phyloP scores from a whole-genome alignment of 352 stramenopile species.

The Globisporangium solare region DNA sequence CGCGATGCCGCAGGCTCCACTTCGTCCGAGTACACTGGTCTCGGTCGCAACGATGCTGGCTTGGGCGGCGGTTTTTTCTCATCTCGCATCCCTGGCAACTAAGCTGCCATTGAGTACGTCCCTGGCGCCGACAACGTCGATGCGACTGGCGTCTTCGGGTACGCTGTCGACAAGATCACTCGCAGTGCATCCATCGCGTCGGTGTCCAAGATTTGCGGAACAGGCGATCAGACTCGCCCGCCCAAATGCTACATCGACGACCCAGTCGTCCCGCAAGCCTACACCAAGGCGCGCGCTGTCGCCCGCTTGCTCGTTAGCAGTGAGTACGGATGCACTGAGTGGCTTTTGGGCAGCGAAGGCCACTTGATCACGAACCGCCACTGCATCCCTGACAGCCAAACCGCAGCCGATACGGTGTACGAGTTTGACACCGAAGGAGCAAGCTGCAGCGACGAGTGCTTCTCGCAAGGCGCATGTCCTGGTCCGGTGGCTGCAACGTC shows the following conservation, averaged over 20 bases:
- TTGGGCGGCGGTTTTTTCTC: slow-evolving; percentile 30
- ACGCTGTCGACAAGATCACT: slow-evolving; percentile 27
- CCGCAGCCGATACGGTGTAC: slow-evolving; percentile 20
- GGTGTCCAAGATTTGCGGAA: slow-evolving; percentile 23
- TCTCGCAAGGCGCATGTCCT: slow-evolving; percentile 13
- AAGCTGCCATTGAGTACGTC: slow-evolving; percentile 24
- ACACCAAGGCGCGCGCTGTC: slow-evolving; percentile 24
- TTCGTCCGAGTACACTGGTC: slow-evolving; percentile 20
- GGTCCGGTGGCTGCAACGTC: slow-evolving; percentile 22
- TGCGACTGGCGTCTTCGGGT: slow-evolving; percentile 18
- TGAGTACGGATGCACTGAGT: slow-evolving; percentile 28
- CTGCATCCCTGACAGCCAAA: slow-evolving; percentile 24
- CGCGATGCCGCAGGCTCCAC: slow-evolving; percentile 13
- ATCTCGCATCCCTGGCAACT: slow-evolving; percentile 15
- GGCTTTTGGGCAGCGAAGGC: slow-evolving; percentile 34
- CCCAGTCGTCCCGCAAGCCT: slow-evolving; percentile 12
- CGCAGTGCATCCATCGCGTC: slow-evolving; percentile 17
- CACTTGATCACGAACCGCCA: slow-evolving; percentile 45
- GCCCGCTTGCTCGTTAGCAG: slow-evolving; percentile 29
- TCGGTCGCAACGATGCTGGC: slow-evolving; percentile 26
- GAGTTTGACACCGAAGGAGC: slow-evolving; percentile 35
- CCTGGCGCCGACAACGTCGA: slow-evolving; percentile 1
- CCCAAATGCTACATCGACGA: slow-evolving; percentile 28
- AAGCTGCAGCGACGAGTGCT: slow-evolving; percentile 26
- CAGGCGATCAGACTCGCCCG: slow-evolving; percentile 21